Conservation (phyloP, 83 land plant genomes). For the Diphasiastrum complanatum region DNA sequence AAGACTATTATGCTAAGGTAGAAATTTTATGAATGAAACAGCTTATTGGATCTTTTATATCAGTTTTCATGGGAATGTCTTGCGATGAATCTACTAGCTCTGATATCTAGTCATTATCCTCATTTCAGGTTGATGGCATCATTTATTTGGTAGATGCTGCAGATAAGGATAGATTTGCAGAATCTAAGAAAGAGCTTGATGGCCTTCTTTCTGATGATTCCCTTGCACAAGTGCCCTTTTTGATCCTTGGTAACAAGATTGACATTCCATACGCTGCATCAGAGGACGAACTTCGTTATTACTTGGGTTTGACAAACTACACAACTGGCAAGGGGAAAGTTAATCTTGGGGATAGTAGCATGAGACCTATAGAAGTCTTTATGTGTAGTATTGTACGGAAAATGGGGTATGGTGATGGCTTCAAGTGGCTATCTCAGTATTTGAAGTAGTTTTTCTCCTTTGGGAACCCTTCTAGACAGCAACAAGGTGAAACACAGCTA, state of each 20-base stretch:
- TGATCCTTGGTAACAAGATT: constrained; percentile 43
- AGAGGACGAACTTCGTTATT: constrained; percentile 43
- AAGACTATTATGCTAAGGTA: constrained; percentile 46
- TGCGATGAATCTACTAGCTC: no score
- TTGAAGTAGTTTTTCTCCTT: constrained; percentile 27
- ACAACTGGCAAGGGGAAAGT: constrained; percentile 60
- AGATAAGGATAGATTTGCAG: constrained; percentile 43
- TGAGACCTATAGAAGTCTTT: constrained; percentile 51
- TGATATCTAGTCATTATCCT: background rate
- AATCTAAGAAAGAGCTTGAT: constrained; percentile 45
- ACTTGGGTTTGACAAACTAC: constrained; percentile 39
- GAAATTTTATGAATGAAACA: no score
- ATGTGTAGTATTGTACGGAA: constrained; percentile 59
- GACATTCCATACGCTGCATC: constrained; percentile 45
- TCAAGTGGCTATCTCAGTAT: constrained; percentile 52
- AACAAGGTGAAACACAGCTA: no score
- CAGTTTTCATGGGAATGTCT: no score
- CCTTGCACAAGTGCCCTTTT: constrained; percentile 34
- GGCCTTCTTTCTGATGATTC: constrained; percentile 44
- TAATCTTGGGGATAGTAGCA: constrained; percentile 35
- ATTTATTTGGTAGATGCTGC: constrained; percentile 43
- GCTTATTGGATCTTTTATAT: no score
- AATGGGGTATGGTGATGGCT: constrained; percentile 55
- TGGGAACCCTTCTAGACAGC: no score
- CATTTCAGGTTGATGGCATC: constrained; percentile 52